Base-by-base conservation (phyloP, 495 filamentous ascomycete species). In the Aspergillus sclerotiicarbonarius region DNA sequence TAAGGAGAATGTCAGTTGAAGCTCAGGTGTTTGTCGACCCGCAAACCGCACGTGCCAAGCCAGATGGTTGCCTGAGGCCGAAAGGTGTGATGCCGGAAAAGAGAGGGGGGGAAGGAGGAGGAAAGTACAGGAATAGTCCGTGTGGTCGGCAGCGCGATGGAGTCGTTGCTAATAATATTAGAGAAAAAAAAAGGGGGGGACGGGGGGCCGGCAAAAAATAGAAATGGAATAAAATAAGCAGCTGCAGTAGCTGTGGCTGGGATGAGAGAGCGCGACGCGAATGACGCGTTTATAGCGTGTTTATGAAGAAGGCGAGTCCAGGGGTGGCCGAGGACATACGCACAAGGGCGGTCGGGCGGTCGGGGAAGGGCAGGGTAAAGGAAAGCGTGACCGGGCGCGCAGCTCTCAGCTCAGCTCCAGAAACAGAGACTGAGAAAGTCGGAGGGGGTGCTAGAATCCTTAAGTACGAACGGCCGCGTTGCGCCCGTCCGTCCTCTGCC, bases 401-500 rank as follows among this genome's bases (percentile, higher is more conserved):
- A 65, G 59, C 58, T 60, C 60, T 60, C 65, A 65, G 62, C 57
- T 67, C 62, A 68, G 65, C 62, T 68, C 67, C 70, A 72, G 66
- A 69, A 71, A 66, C 62, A 72, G 66, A 71, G 67, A 66, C 65
- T 69, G 70, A 73, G 68, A 74, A 73, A 75, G 67, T 67, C 70
- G 70, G 72, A 72, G 74, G 71, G 75, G 75, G 71, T 70, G 72
- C 68, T 69, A 74, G 73, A 77, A 75, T 76, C 68, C 76, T 79
- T 79, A 79, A 79, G 75, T 79, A 79, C 75, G 69, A 72, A 71
- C 67, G 69, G 62, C 63, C 70, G 67, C 64, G 65, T 74, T 68
- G 71, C 68, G 63, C 72, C 68, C 64, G 62, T 61, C 68, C 68
- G 64, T 55, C 59, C 60, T 59, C 59, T 69, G 66, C 65, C 67